A percentile compares a stretch with the other conserved stretches of the same genome.
Conservation (phyloP, 2,329 filamentous ascomycete species). For the Curvularia sp. region DNA sequence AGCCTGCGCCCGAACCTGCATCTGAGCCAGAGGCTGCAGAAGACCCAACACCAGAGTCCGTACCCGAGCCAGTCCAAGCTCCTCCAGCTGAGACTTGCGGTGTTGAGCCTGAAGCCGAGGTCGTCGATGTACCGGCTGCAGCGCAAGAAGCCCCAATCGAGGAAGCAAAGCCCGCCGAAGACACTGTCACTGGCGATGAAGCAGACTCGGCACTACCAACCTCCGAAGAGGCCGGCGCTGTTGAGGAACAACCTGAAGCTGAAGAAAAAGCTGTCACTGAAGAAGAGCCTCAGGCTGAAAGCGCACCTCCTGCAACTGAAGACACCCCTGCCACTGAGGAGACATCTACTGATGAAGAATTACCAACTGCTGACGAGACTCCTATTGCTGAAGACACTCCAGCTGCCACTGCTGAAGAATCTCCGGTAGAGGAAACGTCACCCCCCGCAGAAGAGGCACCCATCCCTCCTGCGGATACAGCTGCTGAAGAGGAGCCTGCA, state of each 20-base stretch:
- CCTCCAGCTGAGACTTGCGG: not conserved
- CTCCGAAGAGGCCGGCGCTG: not conserved
- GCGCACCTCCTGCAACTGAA: not conserved
- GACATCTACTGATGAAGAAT: not conserved
- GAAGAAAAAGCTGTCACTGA: not conserved
- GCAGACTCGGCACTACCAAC: not conserved
- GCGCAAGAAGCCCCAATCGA: not conserved
- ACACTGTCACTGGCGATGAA: slow-evolving; percentile 2
- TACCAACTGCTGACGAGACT: not conserved
- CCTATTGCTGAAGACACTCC: not conserved
- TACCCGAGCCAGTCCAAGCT: not conserved
- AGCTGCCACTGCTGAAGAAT: not conserved
- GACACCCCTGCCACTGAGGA: not conserved
- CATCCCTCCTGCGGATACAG: not conserved
- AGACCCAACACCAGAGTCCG: not conserved
- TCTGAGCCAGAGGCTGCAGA: not conserved
- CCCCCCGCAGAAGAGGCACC: slow-evolving; percentile 1
- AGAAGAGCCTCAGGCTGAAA: slow-evolving; percentile 1
- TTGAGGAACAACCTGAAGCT: slow-evolving; percentile 1
- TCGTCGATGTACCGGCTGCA: not conserved
- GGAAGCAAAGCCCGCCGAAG: slow-evolving; percentile 1
- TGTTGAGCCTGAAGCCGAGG: not conserved
- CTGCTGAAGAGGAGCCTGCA: slow-evolving; percentile 5
- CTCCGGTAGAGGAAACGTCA: not conserved
- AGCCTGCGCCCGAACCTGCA: not conserved